These are phyloP conservation scores for Priceomyces fermenticarens DNA, from an alignment of 805 yeast species.

Conservation along the genomic window DNA sequence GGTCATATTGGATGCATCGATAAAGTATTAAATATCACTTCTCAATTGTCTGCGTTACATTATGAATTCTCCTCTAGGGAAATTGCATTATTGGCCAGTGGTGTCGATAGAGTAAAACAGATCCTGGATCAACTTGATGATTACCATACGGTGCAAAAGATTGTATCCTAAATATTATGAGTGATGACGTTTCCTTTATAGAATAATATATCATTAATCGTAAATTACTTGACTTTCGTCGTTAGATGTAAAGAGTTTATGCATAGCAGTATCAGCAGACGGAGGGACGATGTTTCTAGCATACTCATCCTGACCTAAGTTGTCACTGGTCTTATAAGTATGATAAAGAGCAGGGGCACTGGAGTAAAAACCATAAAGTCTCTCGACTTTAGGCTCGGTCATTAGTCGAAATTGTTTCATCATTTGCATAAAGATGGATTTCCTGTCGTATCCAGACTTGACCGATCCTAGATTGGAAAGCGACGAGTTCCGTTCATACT, in stretches of 20 bases:
- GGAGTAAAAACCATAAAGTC: conserved; percentile 39
- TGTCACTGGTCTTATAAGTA: conserved; percentile 18
- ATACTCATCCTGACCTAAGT: conserved; percentile 37
- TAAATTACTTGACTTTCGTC: conserved; percentile 46
- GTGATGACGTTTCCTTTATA: not conserved
- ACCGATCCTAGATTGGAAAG: conserved; percentile 55
- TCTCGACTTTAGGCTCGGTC: conserved; percentile 50
- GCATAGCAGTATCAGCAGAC: conserved; percentile 47
- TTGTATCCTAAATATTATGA: conserved; percentile 1
- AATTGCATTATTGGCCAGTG: conserved; percentile 27
- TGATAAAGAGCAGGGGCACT: conserved; percentile 32
- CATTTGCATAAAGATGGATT: conserved; percentile 47
- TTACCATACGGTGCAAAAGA: conserved; percentile 4
- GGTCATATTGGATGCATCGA: conserved; percentile 52
- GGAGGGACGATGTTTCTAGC: conserved; percentile 50
- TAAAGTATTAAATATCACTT: conserved; percentile 50
- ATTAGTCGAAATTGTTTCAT: conserved; percentile 56
- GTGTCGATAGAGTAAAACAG: conserved; percentile 36
- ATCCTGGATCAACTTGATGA: conserved; percentile 56
- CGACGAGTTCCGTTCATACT: conserved; percentile 49
- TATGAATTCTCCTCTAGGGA: conserved; percentile 49
- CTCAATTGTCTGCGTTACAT: conserved; percentile 39
- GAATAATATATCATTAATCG: conserved; percentile 5
- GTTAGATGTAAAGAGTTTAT: conserved; percentile 44
- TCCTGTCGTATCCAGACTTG: conserved; percentile 49